Percentiles rank a stretch among this genome's conserved stretches.
These are phyloP conservation scores for Phialophora verrucosa DNA, from an alignment of 2,329 filamentous ascomycete species.

Conservation along the genomic window DNA sequence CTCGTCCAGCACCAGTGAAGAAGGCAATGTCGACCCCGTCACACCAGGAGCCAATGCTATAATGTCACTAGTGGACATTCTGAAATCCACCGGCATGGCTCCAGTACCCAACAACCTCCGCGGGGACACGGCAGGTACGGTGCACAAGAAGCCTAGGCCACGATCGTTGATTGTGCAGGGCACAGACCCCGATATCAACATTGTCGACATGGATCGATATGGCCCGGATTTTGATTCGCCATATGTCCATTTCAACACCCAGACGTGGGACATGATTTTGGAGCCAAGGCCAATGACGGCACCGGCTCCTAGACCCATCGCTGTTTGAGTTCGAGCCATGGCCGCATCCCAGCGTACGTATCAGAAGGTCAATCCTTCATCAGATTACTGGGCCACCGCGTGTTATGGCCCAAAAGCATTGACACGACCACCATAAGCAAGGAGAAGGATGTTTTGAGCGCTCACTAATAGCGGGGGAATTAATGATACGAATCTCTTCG, in stretches of 20 bases:
- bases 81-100: constrained; percentile 23
- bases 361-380: neutral
- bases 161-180: constrained; percentile 6
- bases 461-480: neutral
- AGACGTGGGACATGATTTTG: constrained; percentile 39
- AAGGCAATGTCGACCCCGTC: constrained; percentile 21
- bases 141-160: constrained; percentile 3
- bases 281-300: constrained; percentile 21
- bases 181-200: constrained; percentile 4
- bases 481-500: constrained; percentile 5
- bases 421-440: neutral
- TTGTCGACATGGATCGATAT: constrained; percentile 21
- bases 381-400: neutral
- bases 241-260: constrained; percentile 39
- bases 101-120: neutral
- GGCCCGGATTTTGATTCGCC: constrained; percentile 24
- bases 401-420: neutral
- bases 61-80: constrained; percentile 27
- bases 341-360: neutral
- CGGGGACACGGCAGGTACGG: neutral
- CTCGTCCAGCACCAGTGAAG: constrained; percentile 27
- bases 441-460: neutral
- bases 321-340: constrained; percentile 3
- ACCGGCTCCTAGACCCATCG: constrained; percentile 3
- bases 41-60: constrained; percentile 23